These are phyloP conservation scores for Globisporangium radiosum DNA, from an alignment of 352 stramenopile species.

Conservation along the genomic window DNA sequence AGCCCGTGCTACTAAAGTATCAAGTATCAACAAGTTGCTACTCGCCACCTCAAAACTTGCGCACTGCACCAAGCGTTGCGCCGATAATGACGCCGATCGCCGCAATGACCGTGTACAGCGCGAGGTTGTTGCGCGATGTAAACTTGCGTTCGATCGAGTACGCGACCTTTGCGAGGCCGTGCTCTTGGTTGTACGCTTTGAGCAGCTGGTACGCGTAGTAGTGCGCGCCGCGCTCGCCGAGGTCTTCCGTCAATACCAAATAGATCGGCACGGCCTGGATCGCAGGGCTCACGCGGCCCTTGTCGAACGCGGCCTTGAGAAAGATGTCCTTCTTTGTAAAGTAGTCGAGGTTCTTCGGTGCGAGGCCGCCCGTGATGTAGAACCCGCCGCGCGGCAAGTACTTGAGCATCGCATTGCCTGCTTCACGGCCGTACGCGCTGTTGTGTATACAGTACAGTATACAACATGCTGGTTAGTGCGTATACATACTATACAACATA, in stretches of 20 bases:
- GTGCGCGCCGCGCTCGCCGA: conserved; percentile 86
- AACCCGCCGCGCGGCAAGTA: conserved; percentile 94
- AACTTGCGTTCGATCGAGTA: conserved; percentile 28
- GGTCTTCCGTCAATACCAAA: conserved; percentile 87
- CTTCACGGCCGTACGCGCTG: conserved; percentile 91
- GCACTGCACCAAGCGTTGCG: conserved; percentile 8
- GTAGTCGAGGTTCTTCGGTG: conserved; percentile 94
- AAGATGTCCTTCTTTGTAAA: conserved; percentile 85
- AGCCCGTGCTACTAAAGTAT: no score
- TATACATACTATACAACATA: background rate
- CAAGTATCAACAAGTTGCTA: no score
- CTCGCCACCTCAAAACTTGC: conserved; percentile 9
- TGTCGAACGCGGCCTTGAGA: conserved; percentile 82
- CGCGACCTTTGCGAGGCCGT: conserved; percentile 26
- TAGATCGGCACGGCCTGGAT: conserved; percentile 81
- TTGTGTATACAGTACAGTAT: conserved; percentile 14
- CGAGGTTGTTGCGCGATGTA: conserved; percentile 29
- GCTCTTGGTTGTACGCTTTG: conserved; percentile 44
- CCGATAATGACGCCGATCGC: conserved; percentile 29
- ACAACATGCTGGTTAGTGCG: background rate
- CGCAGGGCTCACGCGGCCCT: conserved; percentile 80
- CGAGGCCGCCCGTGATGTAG: conserved; percentile 96
- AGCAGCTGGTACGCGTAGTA: conserved; percentile 82
- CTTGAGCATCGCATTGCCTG: conserved; percentile 92
- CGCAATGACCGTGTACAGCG: conserved; percentile 37